These are phyloP conservation scores for Alternaria sp. DNA, from an alignment of 2,329 filamentous ascomycete genomes.

Conservation along the genomic window DNA sequence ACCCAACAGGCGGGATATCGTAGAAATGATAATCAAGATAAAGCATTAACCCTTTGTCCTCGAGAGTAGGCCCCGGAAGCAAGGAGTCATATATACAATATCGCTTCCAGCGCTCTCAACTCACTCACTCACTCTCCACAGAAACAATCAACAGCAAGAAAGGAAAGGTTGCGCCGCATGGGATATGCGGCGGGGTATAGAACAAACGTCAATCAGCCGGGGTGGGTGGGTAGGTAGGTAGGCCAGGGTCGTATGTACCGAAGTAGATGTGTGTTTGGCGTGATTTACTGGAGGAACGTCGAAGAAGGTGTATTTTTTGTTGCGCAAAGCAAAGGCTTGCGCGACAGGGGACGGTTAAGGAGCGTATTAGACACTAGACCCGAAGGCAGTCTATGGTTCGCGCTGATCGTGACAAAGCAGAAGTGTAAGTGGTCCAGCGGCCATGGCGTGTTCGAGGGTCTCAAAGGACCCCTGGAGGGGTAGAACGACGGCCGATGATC, in stretches of 20 bases:
- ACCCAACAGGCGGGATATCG: slow-evolving; percentile 16
- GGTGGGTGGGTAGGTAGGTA: slow-evolving; percentile 4
- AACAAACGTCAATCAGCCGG: slow-evolving; percentile 25
- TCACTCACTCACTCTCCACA: not conserved
- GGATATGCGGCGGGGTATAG: slow-evolving; percentile 29
- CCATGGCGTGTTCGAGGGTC: not conserved
- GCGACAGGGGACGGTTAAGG: slow-evolving; percentile 14
- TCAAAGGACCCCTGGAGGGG: not conserved
- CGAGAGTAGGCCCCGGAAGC: not conserved
- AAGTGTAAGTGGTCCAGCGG: not conserved
- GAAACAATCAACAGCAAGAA: slow-evolving; percentile 6
- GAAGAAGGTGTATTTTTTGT: slow-evolving; percentile 20
- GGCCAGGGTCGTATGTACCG: slow-evolving; percentile 6
- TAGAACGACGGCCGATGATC: slow-evolving; percentile 18
- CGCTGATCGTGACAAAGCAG: slow-evolving; percentile 8
- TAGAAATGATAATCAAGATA: slow-evolving; percentile 24
- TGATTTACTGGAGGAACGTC: slow-evolving; percentile 8
- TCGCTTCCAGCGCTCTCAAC: slow-evolving; percentile 1
- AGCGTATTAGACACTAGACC: slow-evolving; percentile 38
- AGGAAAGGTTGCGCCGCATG: slow-evolving; percentile 12
- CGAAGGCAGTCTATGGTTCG: slow-evolving; percentile 14
- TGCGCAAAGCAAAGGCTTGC: slow-evolving; percentile 5
- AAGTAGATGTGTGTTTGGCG: not conserved
- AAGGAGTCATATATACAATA: slow-evolving; percentile 23
- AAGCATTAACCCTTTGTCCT: slow-evolving; percentile 10